Percentiles rank a stretch among this genome's conserved stretches.
Evolutionary conservation across 257 asterid species (phyloP).

Genomic region (Catharanthus roseus): DNA sequence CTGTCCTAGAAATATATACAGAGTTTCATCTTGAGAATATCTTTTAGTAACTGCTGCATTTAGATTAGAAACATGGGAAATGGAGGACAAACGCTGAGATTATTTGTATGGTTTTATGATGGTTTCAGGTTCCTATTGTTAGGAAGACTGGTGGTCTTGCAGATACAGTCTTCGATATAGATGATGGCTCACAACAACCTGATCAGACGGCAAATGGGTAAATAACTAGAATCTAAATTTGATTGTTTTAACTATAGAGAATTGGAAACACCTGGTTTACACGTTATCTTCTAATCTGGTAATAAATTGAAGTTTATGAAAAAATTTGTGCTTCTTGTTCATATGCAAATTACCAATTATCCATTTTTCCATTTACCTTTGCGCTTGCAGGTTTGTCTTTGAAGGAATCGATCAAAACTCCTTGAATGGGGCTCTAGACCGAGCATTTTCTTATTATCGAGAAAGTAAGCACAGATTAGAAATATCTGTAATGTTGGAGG

Average conservation of each 20-base stretch:
- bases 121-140: constrained; percentile 69
- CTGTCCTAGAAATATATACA: background rate
- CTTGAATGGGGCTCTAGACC: constrained; percentile 51
- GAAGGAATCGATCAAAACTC: constrained; percentile 83
- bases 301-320: background rate
- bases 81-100: background rate
- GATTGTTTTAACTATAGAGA: background rate
- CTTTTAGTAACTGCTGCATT: background rate
- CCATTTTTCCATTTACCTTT: background rate
- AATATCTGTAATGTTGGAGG: background rate
- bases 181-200: constrained; percentile 49
- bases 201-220: constrained; percentile 75
- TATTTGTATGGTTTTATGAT: constrained; percentile 3
- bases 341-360: background rate
- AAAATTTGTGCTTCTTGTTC: background rate
- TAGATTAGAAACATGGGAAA: background rate
- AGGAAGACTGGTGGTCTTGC: constrained; percentile 93
- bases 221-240: background rate
- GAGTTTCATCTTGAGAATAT: background rate
- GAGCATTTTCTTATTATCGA: constrained; percentile 55
- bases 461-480: constrained; percentile 45
- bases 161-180: constrained; percentile 82
- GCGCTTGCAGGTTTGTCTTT: constrained; percentile 58
- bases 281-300: background rate
- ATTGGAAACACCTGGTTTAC: background rate